Percentiles rank a stretch among this genome's conserved stretches.
Conservation (phyloP, 2,329 filamentous ascomycete genomes). For the Incumbomyces delicatus region DNA sequence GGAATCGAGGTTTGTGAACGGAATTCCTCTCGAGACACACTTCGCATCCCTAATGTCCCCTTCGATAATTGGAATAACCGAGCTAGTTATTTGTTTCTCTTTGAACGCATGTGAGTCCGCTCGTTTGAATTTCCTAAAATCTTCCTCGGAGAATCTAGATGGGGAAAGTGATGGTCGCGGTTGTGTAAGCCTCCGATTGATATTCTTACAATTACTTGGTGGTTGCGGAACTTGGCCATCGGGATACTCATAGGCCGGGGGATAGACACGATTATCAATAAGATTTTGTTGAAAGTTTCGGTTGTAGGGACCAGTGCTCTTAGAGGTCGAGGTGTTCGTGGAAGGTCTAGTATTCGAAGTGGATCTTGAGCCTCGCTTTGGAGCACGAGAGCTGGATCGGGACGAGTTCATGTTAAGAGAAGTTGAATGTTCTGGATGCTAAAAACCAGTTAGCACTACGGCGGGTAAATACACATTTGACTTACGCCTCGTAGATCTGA, state of each 20-base stretch:
- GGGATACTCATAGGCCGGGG: conserved; percentile 20
- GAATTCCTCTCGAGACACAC: conserved; percentile 19
- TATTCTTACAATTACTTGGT: conserved; percentile 26
- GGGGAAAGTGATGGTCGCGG: conserved; percentile 9
- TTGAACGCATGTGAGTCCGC: conserved; percentile 13
- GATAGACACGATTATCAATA: conserved; percentile 26
- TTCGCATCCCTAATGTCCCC: conserved; percentile 12
- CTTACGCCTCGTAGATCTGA: neutral
- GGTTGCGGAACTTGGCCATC: conserved; percentile 19
- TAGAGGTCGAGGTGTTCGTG: conserved; percentile 16
- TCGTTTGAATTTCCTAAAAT: conserved; percentile 4
- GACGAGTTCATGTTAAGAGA: neutral
- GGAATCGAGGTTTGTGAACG: conserved; percentile 29
- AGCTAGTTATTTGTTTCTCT: conserved; percentile 27
- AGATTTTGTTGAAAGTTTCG: conserved; percentile 29
- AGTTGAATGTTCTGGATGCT: neutral
- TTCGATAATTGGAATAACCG: conserved; percentile 25
- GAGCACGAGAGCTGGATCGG: neutral
- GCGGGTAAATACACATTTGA: too few species aligned
- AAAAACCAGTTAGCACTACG: neutral
- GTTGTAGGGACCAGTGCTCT: conserved; percentile 24
- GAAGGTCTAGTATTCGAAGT: neutral
- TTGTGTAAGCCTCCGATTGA: conserved; percentile 9
- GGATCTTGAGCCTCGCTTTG: neutral
- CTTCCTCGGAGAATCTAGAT: conserved; percentile 4